Base-by-base conservation (phyloP, 2,329 filamentous ascomycete species). In the Cytospora paraplurivora region DNA sequence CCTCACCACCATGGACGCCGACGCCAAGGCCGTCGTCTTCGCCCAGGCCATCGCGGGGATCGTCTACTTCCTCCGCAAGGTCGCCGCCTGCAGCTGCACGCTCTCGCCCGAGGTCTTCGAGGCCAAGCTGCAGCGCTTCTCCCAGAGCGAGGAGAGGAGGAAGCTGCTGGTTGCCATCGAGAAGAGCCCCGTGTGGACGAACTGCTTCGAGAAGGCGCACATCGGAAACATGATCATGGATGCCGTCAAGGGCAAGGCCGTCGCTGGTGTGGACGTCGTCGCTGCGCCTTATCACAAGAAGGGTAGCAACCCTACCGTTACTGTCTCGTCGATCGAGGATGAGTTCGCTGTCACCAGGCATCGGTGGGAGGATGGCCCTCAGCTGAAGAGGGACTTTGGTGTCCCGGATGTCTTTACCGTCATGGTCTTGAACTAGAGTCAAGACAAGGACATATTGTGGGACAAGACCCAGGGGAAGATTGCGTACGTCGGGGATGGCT, bases 401-500 rank as follows among this genome's bases (percentile, higher is more conserved):
- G 51, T 75, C 62, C 75, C 75, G 1, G 73, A 75, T 69, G 75
- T 75, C 0, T 76, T 78, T 61, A 73, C 70, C 12, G 76, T 78
- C 59, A 72, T 78, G 71, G 69, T 72, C 1, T 35, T 78, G 56
- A 77, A 77, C 67, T 77, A 69, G 59, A 49, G 1, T n/a, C 4
- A 11, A 38, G 37, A 47, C n/a, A 44, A 7, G 41, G 12, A n/a
- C 17, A 7, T 7, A 17, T 7, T 3, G 8, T 19, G 12, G 12
- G 38, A 41, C 7, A 19, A 19, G 41, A 19, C 5, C 5, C 10
- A 21, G 17, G 44, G 12, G n/a, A 11, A 47, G 44, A 44, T 7
- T 1, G 4, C 2, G 8, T 19, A 8, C 44, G 47, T 15, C 32
- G 15, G 13, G 41, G 13, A 33, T 8, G 51, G 51, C 27, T 6